Base-by-base conservation (phyloP, 2,329 filamentous ascomycete genomes). In the Microthyrium microscopicum region DNA sequence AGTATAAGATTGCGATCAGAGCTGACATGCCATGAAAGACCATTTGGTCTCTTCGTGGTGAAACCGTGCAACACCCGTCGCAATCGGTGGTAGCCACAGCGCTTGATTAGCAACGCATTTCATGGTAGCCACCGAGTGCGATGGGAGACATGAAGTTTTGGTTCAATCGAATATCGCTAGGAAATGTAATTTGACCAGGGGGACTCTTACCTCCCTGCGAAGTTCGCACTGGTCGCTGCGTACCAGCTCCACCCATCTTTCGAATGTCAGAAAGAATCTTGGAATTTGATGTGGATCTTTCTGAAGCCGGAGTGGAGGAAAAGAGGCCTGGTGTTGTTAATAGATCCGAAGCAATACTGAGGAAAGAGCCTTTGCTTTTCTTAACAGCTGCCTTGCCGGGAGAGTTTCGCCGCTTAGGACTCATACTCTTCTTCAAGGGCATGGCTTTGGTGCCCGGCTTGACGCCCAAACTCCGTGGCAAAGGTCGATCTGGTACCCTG, bases 181-280 rank as follows among this genome's bases (percentile, higher is more conserved):
- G n/a, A n/a, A n/a, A n/a, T n/a, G n/a, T n/a, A n/a, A n/a, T n/a
- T n/a, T n/a, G 20, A 32, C 31, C 32, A 24, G 18, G 15, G 22
- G 24, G 7, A 35, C 20, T 24, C 16, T 20, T 13, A 30, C 31
- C 20, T 31, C 17, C 21, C 35, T 38, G n/a, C n/a, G n/a, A n/a
- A n/a, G 25, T 20, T 26, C 18, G 21, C 26, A 17, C 17, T 16
- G 12, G 7, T 26, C 15, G 16, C 13, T 16, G 26, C 13, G 24
- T 9, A 20, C 37, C 19, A 19, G 26, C 28, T 13, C 28, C 18
- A 17, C 31, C 32, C 22, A 32, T 26, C 21, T 38, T 27, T 25
- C 45, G 37, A 7, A 48, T 27, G 30, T 49, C 42, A 13, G 44
- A 42, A 7, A 47, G 40, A 12, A 47, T 29, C 28, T 47, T 46